Conservation (phyloP, 2,329 filamentous ascomycete genomes). For the Fusarium marasasianum region DNA sequence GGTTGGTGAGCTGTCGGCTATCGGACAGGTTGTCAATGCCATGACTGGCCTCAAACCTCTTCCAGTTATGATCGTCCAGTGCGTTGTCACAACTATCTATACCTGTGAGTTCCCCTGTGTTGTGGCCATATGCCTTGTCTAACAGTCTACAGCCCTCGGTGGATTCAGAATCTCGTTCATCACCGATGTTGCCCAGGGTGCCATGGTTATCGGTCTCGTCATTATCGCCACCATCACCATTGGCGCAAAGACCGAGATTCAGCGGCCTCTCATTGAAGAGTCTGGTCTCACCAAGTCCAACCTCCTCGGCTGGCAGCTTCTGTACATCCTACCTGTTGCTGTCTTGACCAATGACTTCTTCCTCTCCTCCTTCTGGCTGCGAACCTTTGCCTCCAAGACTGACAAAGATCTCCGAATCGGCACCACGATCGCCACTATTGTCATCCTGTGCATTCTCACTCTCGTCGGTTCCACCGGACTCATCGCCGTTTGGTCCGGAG, state of each 20-base stretch:
- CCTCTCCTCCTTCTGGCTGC: slow-evolving; percentile 84
- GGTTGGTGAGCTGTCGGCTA: slow-evolving; percentile 82
- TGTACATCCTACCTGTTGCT: slow-evolving; percentile 85
- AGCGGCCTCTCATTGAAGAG: slow-evolving; percentile 71
- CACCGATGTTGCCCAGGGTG: slow-evolving; percentile 83
- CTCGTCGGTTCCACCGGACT: slow-evolving; percentile 79
- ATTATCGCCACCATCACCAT: slow-evolving; percentile 82
- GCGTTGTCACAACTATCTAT: slow-evolving; percentile 81
- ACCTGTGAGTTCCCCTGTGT: slow-evolving; percentile 66
- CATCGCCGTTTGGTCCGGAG: slow-evolving; percentile 81
- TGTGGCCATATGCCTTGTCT: neutral
- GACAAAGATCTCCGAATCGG: slow-evolving; percentile 83
- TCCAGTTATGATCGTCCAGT: slow-evolving; percentile 80
- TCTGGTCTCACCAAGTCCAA: slow-evolving; percentile 75
- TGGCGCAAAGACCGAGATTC: slow-evolving; percentile 77
- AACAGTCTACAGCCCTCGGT: slow-evolving; percentile 68
- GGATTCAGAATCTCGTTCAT: slow-evolving; percentile 87
- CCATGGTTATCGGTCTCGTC: slow-evolving; percentile 79
- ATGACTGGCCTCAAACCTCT: slow-evolving; percentile 79
- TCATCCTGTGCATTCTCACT: slow-evolving; percentile 74
- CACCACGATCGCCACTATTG: slow-evolving; percentile 71
- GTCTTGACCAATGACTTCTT: slow-evolving; percentile 89
- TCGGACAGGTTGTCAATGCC: slow-evolving; percentile 80
- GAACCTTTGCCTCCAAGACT: slow-evolving; percentile 81
- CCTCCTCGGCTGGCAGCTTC: slow-evolving; percentile 82